Conservation (phyloP, 2,329 filamentous ascomycete genomes). For the Arachnomyces sp. region DNA sequence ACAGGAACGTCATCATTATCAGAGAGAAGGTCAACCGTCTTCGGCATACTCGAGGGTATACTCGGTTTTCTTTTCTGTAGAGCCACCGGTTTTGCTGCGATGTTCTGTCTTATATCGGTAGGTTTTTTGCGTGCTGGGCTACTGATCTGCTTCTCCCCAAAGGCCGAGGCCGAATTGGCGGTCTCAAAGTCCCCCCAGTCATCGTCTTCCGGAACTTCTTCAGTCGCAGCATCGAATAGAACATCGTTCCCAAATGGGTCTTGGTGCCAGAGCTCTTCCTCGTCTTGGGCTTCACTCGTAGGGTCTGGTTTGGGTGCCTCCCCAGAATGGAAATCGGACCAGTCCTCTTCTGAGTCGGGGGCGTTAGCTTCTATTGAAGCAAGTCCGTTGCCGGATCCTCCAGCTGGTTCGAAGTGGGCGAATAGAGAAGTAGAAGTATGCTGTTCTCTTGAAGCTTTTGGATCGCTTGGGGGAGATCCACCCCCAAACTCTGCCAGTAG, state of each 20-base stretch:
- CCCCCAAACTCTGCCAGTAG: conserved; percentile 44
- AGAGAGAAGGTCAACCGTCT: conserved; percentile 23
- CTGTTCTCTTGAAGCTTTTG: no score
- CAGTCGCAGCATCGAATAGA: conserved; percentile 53
- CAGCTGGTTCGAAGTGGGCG: neutral
- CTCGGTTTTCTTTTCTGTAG: no score
- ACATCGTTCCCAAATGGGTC: conserved; percentile 36
- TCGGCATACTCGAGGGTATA: neutral
- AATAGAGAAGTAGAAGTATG: neutral
- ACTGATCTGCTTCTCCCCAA: conserved; percentile 6
- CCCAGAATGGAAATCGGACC: conserved; percentile 1
- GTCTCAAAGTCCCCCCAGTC: conserved; percentile 41
- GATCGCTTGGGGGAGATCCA: conserved; percentile 10
- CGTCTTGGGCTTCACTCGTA: conserved; percentile 14
- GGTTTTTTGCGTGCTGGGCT: conserved; percentile 6
- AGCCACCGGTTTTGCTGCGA: neutral
- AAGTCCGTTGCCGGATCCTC: neutral
- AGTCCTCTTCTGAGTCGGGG: conserved; percentile 4
- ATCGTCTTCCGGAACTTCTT: conserved; percentile 24
- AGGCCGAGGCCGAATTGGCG: conserved; percentile 21
- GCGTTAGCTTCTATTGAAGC: neutral
- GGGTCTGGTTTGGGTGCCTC: neutral
- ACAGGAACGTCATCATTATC: conserved; percentile 15
- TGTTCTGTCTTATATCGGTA: neutral
- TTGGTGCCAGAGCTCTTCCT: conserved; percentile 3